Percentiles rank a stretch among this genome's conserved stretches.
Evolutionary conservation across 2,329 filamentous ascomycete species (phyloP).

Genomic region (Colletotrichum incanum): DNA sequence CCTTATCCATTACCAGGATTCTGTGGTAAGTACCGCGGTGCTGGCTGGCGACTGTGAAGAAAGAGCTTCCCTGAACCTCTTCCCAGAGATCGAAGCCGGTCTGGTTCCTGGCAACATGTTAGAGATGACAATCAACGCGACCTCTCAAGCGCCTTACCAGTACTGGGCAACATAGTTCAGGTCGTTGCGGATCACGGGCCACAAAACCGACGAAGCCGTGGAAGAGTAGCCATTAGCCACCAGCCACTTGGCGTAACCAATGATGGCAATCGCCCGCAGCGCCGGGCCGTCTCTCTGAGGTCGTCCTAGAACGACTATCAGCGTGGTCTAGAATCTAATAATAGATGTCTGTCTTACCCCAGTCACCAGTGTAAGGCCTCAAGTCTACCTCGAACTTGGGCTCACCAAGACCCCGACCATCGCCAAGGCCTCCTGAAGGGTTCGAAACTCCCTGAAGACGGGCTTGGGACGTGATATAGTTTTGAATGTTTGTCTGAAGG

Average conservation of each 20-base stretch:
- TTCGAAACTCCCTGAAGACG: conserved; percentile 77
- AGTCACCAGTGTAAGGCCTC: conserved; percentile 75
- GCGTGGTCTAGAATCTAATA: background rate
- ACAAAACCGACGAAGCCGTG: conserved; percentile 71
- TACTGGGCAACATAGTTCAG: conserved; percentile 82
- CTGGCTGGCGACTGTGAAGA: conserved; percentile 82
- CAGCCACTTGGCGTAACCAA: conserved; percentile 81
- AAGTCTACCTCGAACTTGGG: conserved; percentile 80
- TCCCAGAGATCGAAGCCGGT: conserved; percentile 87
- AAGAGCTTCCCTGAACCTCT: conserved; percentile 82
- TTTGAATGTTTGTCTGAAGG: conserved; percentile 74
- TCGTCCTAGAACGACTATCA: conserved; percentile 62
- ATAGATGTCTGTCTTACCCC: conserved; percentile 63
- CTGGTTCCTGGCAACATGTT: conserved; percentile 59
- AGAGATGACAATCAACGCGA: conserved; percentile 2
- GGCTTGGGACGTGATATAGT: conserved; percentile 79
- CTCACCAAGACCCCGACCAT: conserved; percentile 75
- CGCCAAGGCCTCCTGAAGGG: conserved; percentile 73
- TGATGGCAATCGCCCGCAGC: conserved; percentile 81
- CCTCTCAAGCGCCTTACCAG: conserved; percentile 61
- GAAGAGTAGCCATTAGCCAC: conserved; percentile 75
- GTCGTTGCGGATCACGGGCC: conserved; percentile 84
- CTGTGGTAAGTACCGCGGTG: conserved; percentile 71
- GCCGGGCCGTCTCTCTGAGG: conserved; percentile 87
- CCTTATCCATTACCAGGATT: background rate